phyloP scores from a whole-genome alignment of 345 rosid species.

The Cardamine chenopodiifolia region DNA sequence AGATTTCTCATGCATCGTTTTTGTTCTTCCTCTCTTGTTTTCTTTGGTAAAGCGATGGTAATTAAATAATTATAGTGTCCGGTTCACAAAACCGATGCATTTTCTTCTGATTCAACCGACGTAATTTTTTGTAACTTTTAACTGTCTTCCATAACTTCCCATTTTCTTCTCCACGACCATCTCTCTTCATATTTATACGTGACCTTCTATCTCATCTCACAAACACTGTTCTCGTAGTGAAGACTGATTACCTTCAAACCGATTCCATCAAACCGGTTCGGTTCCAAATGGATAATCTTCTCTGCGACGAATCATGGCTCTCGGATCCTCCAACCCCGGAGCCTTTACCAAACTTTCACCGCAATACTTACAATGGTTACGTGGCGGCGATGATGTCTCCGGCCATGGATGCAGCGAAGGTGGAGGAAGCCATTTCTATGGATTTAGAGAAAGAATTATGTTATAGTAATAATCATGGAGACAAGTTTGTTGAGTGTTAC shows the following conservation, averaged over 20 bases:
- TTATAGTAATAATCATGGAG: slow-evolving; percentile 20
- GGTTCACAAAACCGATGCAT: slow-evolving; percentile 32
- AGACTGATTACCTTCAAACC: background rate
- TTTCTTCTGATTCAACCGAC: slow-evolving; percentile 25
- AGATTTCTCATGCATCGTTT: background rate
- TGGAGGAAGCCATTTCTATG: slow-evolving; percentile 30
- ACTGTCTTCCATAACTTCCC: slow-evolving; percentile 38
- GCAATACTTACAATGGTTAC: background rate
- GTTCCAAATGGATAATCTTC: slow-evolving; percentile 35
- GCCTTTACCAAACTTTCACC: slow-evolving; percentile 7
- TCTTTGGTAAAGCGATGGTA: background rate
- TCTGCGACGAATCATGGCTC: slow-evolving; percentile 41
- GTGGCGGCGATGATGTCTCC: slow-evolving; percentile 1
- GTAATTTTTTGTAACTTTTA: background rate
- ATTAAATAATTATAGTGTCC: background rate
- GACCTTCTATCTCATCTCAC: background rate
- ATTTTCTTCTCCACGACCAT: slow-evolving; percentile 38
- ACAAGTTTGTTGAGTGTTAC: slow-evolving; percentile 30
- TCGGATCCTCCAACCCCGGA: slow-evolving; percentile 28
- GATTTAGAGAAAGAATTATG: slow-evolving; percentile 39
- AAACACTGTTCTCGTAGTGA: slow-evolving; percentile 17
- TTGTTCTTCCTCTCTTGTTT: background rate
- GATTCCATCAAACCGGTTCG: slow-evolving; percentile 27
- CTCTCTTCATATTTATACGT: slow-evolving; percentile 23
- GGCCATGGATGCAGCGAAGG: slow-evolving; percentile 4